These are phyloP conservation scores for Rhipidocladum racemiflorum DNA, from an alignment of 176 grass and related monocot genomes.

Conservation along the genomic window DNA sequence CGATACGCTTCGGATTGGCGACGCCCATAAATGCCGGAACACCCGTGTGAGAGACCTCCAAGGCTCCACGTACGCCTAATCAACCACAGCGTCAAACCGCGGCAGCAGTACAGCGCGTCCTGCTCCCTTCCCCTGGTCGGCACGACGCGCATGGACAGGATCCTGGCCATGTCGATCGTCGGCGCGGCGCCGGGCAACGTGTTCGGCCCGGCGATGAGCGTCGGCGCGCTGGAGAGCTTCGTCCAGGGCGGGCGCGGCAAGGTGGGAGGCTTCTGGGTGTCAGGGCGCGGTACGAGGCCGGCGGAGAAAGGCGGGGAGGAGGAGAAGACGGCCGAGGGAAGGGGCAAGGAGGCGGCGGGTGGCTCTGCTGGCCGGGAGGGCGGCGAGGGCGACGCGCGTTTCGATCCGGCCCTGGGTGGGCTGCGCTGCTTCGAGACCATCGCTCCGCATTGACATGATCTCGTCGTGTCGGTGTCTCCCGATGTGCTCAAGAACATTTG, in stretches of 20 bases:
- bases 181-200: constrained; percentile 30
- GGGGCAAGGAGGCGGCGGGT: background rate
- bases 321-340: background rate
- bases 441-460: background rate
- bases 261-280: background rate
- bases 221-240: constrained; percentile 24
- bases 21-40: background rate
- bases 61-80: too few species aligned
- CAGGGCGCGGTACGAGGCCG: background rate
- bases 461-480: too few species aligned
- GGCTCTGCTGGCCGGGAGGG: background rate
- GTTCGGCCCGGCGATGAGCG: constrained; percentile 40
- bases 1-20: background rate
- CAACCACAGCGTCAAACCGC: background rate
- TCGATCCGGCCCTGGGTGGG: background rate
- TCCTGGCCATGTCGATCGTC: constrained; percentile 38
- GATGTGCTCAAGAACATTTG: background rate
- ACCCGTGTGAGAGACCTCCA: background rate
- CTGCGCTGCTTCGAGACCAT: background rate
- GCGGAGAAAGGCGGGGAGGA: background rate
- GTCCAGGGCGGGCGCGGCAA: background rate
- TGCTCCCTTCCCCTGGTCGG: background rate
- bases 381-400: background rate
- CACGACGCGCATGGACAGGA: constrained; percentile 30
- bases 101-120: background rate